Percentiles rank a stretch among this genome's conserved stretches.
Conservation (phyloP, 2,329 filamentous ascomycete genomes). For the Trichoderma koningiopsis region DNA sequence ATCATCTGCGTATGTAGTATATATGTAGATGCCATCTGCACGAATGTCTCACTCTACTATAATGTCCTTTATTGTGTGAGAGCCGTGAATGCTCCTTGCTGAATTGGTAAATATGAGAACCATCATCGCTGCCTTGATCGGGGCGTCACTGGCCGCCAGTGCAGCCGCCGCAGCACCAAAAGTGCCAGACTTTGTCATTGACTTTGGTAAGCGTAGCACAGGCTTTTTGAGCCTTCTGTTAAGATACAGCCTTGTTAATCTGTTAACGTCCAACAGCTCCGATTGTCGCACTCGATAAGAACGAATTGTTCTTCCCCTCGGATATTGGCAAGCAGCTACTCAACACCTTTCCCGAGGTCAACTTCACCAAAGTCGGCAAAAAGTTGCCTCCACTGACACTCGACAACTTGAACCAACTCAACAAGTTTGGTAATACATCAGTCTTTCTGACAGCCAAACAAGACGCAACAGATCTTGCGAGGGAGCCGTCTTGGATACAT, state of each 20-base stretch:
- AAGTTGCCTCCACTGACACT: neutral
- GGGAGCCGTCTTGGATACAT: conserved; percentile 1
- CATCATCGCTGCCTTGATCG: neutral
- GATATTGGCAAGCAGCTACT: conserved; percentile 4
- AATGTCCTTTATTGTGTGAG: neutral
- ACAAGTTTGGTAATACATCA: conserved; percentile 7
- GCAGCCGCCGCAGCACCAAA: neutral
- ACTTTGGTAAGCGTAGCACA: neutral
- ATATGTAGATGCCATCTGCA: neutral
- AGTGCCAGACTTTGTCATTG: conserved; percentile 3
- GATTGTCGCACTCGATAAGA: neutral
- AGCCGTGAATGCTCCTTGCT: neutral
- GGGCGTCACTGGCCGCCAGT: neutral
- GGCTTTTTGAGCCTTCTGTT: too few species aligned
- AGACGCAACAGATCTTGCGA: conserved; percentile 2
- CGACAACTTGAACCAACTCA: conserved; percentile 9
- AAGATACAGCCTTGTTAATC: neutral
- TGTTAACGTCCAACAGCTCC: neutral
- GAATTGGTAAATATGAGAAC: neutral
- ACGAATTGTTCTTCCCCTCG: neutral
- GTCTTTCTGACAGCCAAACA: conserved; percentile 8
- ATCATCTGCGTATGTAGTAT: neutral
- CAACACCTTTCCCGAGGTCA: conserved; percentile 7
- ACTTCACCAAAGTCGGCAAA: neutral
- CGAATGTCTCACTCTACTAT: neutral